Base-by-base conservation (phyloP, 805 yeast genomes). In the Spathaspora passalidarum region DNA sequence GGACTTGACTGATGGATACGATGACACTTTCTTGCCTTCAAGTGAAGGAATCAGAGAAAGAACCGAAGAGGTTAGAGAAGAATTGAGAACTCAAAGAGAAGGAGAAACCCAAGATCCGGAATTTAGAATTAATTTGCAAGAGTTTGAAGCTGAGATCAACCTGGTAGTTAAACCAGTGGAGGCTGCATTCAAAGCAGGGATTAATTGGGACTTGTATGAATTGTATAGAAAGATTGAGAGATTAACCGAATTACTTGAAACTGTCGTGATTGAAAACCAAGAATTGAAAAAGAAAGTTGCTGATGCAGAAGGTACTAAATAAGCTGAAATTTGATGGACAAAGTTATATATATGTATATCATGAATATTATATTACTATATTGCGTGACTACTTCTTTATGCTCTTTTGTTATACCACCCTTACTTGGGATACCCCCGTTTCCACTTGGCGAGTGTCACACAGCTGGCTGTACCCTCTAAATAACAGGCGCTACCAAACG, bases 1-100 rank as follows among this genome's bases (percentile, higher is more conserved):
- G 96, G 88, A 86, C 52, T 70, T 88, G 53, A 78, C 84, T 6
- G 96, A 88, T 63, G 96, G 96, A 0, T 88, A 61, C 51, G 62
- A 63, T 22, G 72, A 66, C 23, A 59, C 57, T 2, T 68, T 61
- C 29, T 46, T 48, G 25, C 3, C 19, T 5, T 35, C 32, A 19
- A 62, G 69, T 18, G 74, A 68, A 35, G 70, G 68, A 2, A 63
- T 72, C 42, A 62, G 68, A 46, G 68, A 64, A 45, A 54, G 72
- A 19, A 56, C 68, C 49, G 68, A 68, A 29, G 79, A 72, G 40
- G 60, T 70, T 17, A 53, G 55, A 21, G 60, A 62, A 40, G 66
- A 63, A 8, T 50, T 82, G 22, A 62, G 71, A 43, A 62, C 66
- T 8, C 94, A 86, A 57, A 66, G 73, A 25, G 69, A 73, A 22